Evolutionary conservation across 805 yeast species (phyloP).

Genomic region (Pichia rugopelliculosa): DNA sequence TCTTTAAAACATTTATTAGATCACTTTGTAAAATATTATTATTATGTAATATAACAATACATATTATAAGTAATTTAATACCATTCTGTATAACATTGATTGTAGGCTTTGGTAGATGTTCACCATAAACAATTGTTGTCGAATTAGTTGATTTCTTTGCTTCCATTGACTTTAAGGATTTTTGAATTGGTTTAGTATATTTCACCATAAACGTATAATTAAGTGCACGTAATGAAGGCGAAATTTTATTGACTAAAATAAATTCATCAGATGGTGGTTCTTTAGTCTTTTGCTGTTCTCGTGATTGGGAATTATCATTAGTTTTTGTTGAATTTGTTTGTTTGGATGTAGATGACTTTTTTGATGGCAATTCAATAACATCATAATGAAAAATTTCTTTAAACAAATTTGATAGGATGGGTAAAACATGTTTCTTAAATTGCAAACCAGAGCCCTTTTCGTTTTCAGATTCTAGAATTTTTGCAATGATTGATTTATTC

Average conservation of each 20-base stretch:
- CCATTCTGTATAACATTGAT: conserved; percentile 22
- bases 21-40: conserved; percentile 25
- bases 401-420: conserved; percentile 12
- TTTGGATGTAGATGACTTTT: background rate
- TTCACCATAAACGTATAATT: conserved; percentile 14
- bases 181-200: conserved; percentile 6
- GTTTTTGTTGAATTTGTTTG: background rate
- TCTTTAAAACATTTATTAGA: conserved; percentile 17
- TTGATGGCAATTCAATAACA: conserved; percentile 20
- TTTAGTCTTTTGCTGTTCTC: background rate
- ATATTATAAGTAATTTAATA: conserved; percentile 20
- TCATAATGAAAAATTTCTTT: conserved; percentile 20
- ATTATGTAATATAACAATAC: conserved; percentile 21
- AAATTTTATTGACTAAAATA: conserved; percentile 19
- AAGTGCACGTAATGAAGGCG: conserved; percentile 17
- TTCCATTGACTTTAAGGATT: conserved; percentile 7
- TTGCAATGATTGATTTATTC: conserved; percentile 22
- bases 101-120: conserved; percentile 22
- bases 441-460: conserved; percentile 24
- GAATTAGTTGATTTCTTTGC: conserved; percentile 1
- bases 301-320: background rate
- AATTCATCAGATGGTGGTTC: conserved; percentile 16
- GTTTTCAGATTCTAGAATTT: conserved; percentile 24
- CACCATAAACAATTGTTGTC: conserved; percentile 9
- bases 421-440: conserved; percentile 22